phyloP scores from a whole-genome alignment of 306 rosid genomes.

The Acacia melanoxylon region DNA sequence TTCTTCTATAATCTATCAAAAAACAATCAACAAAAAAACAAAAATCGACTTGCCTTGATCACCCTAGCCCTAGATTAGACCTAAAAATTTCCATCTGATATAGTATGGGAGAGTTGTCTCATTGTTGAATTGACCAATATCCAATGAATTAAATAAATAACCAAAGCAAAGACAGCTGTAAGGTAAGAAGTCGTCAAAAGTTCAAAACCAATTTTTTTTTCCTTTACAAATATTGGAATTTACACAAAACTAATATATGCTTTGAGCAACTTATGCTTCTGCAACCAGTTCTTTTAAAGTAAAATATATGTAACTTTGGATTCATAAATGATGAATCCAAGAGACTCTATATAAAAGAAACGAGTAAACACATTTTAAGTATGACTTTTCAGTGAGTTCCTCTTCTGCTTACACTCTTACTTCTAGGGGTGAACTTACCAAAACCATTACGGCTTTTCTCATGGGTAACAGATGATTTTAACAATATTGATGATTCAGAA shows the following conservation, averaged over 20 bases:
- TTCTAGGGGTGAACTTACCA: slow-evolving; percentile 43
- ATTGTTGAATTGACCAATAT: neutral
- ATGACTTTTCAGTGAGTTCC: slow-evolving; percentile 18
- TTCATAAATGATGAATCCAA: slow-evolving; percentile 24
- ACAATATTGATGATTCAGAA: slow-evolving; percentile 31
- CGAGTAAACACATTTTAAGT: slow-evolving; percentile 22
- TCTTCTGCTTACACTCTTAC: slow-evolving; percentile 39
- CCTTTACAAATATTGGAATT: slow-evolving; percentile 7
- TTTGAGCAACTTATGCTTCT: slow-evolving; percentile 10
- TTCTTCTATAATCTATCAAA: neutral
- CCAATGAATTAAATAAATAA: neutral
- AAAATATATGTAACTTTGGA: slow-evolving; percentile 27
- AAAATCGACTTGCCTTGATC: neutral
- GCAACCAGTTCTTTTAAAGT: slow-evolving; percentile 12
- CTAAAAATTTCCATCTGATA: neutral
- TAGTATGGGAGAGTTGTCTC: neutral
- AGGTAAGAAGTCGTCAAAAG: neutral
- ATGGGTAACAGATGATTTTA: slow-evolving; percentile 29
- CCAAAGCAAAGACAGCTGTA: neutral
- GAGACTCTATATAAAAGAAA: neutral
- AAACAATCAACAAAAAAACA: neutral
- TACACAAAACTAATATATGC: neutral
- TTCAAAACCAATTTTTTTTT: neutral
- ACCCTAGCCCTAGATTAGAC: neutral
- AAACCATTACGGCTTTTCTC: slow-evolving; percentile 36